Conservation (phyloP, 2,329 filamentous ascomycete species). For the Gaeumannomyces tritici region DNA sequence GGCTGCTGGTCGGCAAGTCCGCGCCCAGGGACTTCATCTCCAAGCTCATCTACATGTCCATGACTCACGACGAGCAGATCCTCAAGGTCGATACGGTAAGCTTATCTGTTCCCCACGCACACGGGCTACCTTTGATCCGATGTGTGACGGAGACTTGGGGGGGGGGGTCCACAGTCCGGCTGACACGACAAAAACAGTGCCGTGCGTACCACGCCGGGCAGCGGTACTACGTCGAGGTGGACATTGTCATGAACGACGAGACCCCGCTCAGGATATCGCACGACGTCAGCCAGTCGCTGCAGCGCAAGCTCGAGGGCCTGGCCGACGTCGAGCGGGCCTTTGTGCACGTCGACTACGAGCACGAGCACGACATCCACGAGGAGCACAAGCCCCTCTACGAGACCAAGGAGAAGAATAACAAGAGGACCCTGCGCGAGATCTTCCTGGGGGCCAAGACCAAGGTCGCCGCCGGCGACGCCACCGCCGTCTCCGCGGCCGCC, state of each 20-base stretch:
- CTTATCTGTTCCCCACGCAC: neutral
- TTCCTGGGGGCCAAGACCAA: conserved; percentile 20
- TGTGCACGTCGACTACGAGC: conserved; percentile 35
- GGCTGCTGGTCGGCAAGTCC: conserved; percentile 50
- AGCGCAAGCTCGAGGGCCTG: conserved; percentile 48
- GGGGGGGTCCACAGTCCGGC: neutral
- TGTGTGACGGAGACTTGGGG: too few relatives aligned
- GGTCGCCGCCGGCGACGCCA: conserved; percentile 1
- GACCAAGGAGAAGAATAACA: conserved; percentile 18
- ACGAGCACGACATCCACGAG: conserved; percentile 27
- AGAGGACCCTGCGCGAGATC: conserved; percentile 23
- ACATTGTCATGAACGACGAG: conserved; percentile 49
- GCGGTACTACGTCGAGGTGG: conserved; percentile 52
- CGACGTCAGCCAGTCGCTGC: conserved; percentile 49
- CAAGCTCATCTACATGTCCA: conserved; percentile 44
- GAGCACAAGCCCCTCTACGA: conserved; percentile 32
- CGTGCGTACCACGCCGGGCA: conserved; percentile 53
- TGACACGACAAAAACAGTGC: conserved; percentile 21
- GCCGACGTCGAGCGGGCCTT: conserved; percentile 32
- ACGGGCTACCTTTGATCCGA: neutral
- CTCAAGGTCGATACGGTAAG: conserved; percentile 45
- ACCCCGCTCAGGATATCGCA: conserved; percentile 46
- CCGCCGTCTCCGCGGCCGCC: neutral
- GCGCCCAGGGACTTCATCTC: conserved; percentile 47
- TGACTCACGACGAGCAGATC: conserved; percentile 44